A percentile compares a stretch with the other conserved stretches of the same genome.
phyloP scores from a whole-genome alignment of 192 early-diverging fungal species.

The Jimgerdemannia flammicorona region DNA sequence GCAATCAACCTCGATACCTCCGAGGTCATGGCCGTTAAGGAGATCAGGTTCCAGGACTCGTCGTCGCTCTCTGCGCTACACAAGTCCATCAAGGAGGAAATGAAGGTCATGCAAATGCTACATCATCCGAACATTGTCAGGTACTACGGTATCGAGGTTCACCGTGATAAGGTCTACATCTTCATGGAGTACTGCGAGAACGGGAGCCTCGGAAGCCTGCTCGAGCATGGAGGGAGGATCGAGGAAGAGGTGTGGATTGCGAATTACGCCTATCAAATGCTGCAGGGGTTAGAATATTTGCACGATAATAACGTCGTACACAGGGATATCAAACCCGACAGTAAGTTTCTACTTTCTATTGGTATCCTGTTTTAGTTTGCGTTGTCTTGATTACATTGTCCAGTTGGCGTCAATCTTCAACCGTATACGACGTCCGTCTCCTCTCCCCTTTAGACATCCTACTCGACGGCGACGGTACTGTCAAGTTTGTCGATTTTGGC shows the following conservation, averaged over 20 bases:
- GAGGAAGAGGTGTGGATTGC: constrained; percentile 69
- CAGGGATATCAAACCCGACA: constrained; percentile 84
- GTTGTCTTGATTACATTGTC: neutral
- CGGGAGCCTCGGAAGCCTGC: constrained; percentile 64
- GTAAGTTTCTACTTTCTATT: constrained; percentile 36
- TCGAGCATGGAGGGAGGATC: constrained; percentile 80
- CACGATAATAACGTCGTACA: constrained; percentile 85
- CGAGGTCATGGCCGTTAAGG: constrained; percentile 90
- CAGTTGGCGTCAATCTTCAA: too few species aligned
- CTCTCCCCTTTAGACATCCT: constrained; percentile 61
- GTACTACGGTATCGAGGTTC: constrained; percentile 91
- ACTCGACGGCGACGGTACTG: constrained; percentile 67
- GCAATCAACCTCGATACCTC: constrained; percentile 81
- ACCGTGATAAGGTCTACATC: constrained; percentile 80
- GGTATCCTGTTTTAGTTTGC: neutral
- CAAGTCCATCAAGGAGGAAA: constrained; percentile 82
- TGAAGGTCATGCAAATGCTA: constrained; percentile 88
- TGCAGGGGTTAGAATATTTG: constrained; percentile 81
- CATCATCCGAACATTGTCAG: constrained; percentile 87
- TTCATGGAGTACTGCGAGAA: constrained; percentile 92
- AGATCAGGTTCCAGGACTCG: constrained; percentile 80
- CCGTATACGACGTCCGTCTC: neutral
- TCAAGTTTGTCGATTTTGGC: constrained; percentile 91
- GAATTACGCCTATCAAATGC: constrained; percentile 76
- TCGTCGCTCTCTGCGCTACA: constrained; percentile 53